Evolutionary conservation across 768 basidiomycete species (phyloP).

Genomic region (Boletus edulis): DNA sequence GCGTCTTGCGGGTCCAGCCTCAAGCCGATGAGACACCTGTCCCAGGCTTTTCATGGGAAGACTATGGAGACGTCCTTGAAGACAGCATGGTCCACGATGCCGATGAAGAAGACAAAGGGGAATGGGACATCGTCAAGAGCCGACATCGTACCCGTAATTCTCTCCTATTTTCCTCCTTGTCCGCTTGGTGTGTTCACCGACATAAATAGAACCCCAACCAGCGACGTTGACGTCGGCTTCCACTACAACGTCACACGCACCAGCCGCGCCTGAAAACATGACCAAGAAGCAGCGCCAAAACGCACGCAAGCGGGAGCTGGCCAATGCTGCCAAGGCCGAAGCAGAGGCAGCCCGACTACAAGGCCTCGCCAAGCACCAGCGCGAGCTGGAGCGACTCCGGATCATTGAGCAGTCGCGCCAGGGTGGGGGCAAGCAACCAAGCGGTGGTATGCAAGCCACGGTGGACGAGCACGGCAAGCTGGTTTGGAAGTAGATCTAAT

Average conservation of each 20-base stretch:
- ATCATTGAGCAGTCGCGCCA: constrained; percentile 44
- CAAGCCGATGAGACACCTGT: constrained; percentile 56
- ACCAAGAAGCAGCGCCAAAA: constrained; percentile 75
- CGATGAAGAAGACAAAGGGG: constrained; percentile 71
- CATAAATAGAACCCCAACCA: constrained; percentile 13
- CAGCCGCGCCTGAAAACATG: constrained; percentile 32
- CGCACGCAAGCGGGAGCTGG: constrained; percentile 52
- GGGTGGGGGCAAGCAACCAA: constrained; percentile 28
- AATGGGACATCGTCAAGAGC: constrained; percentile 74
- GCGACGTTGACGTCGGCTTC: constrained; percentile 10
- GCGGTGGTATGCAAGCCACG: constrained; percentile 63
- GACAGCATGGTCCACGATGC: constrained; percentile 47
- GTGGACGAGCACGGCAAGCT: constrained; percentile 56
- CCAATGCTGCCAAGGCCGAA: constrained; percentile 56
- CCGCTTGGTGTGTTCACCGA: neutral
- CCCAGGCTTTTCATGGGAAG: constrained; percentile 69
- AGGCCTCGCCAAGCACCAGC: constrained; percentile 55
- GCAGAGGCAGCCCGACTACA: constrained; percentile 51
- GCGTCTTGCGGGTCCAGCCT: constrained; percentile 68
- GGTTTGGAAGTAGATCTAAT: constrained; percentile 46
- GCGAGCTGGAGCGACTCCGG: constrained; percentile 53
- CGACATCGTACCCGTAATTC: constrained; percentile 41
- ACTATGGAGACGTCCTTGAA: constrained; percentile 66
- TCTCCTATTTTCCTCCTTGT: constrained; percentile 10
- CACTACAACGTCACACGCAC: constrained; percentile 10